Evolutionary conservation across 1,284 basidiomycete genomes (phyloP).

Genomic region (Boletus smithii): DNA sequence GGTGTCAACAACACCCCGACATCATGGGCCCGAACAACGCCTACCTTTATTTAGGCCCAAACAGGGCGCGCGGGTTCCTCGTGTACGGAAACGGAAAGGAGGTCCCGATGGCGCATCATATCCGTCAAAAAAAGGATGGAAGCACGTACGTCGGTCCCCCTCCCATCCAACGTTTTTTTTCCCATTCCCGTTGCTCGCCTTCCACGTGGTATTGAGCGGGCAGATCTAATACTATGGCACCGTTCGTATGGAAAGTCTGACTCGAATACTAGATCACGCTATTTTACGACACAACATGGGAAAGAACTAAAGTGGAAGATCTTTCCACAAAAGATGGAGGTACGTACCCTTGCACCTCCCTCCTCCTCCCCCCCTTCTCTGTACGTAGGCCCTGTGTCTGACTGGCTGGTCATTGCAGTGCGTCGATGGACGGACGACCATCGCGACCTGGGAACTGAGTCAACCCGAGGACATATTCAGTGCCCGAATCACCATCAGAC

Average conservation of each 20-base stretch:
- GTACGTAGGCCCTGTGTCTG: background rate
- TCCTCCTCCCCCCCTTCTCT: background rate
- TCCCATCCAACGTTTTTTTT: background rate
- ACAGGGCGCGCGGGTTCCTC: constrained; percentile 54
- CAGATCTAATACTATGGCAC: background rate
- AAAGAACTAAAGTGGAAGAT: constrained; percentile 71
- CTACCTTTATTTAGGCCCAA: constrained; percentile 70
- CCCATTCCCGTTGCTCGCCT: background rate
- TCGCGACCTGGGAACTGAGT: constrained; percentile 63
- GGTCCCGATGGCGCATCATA: constrained; percentile 52
- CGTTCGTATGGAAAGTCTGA: background rate
- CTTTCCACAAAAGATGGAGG: constrained; percentile 60
- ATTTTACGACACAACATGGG: constrained; percentile 65
- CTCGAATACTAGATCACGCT: constrained; percentile 50
- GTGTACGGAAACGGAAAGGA: constrained; percentile 63
- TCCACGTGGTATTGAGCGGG: too few species aligned
- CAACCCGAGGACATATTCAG: constrained; percentile 53
- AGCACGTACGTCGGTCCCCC: constrained; percentile 51
- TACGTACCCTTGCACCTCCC: constrained; percentile 27
- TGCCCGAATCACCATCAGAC: constrained; percentile 56
- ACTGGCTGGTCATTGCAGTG: constrained; percentile 41
- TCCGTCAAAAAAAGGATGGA: constrained; percentile 53
- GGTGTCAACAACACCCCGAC: constrained; percentile 59
- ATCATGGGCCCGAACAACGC: constrained; percentile 71
- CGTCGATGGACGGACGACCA: constrained; percentile 49